A percentile compares a stretch with the other conserved stretches of the same genome.
phyloP scores from a whole-genome alignment of 2,329 filamentous ascomycete species.

The Colletotrichum chlorophyti region DNA sequence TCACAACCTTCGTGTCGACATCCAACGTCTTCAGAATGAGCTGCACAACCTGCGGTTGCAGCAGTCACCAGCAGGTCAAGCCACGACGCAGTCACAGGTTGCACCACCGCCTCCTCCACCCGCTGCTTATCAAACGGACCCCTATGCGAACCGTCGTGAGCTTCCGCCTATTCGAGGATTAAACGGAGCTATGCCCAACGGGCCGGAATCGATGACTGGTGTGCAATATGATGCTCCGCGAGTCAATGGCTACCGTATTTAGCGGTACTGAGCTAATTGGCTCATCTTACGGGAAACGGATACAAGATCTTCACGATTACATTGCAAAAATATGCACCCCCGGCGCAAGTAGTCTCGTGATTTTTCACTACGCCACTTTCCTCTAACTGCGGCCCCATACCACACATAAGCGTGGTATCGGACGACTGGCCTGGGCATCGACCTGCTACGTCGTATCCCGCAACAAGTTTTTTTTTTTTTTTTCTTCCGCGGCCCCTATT shows the following conservation, averaged over 20 bases:
- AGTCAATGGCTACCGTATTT: slow-evolving; percentile 53
- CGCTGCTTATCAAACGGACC: slow-evolving; percentile 36
- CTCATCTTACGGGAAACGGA: no score
- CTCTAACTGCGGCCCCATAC: not conserved
- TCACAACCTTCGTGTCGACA: slow-evolving; percentile 53
- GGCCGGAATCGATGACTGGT: slow-evolving; percentile 69
- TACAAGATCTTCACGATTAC: no score
- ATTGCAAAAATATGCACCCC: no score
- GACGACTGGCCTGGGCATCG: not conserved
- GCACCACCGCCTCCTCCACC: slow-evolving; percentile 33
- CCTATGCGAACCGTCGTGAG: slow-evolving; percentile 50
- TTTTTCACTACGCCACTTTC: not conserved
- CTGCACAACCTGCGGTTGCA: slow-evolving; percentile 34
- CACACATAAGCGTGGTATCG: not conserved
- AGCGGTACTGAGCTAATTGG: slow-evolving; percentile 43
- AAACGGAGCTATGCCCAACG: slow-evolving; percentile 48
- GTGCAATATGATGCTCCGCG: slow-evolving; percentile 66
- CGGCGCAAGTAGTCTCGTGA: no score
- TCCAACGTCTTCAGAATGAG: slow-evolving; percentile 51
- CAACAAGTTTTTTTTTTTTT: not conserved
- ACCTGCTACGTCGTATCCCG: not conserved
- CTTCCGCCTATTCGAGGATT: slow-evolving; percentile 64
- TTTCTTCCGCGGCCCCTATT: not conserved
- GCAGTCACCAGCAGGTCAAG: slow-evolving; percentile 34
- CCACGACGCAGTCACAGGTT: slow-evolving; percentile 10